Evolutionary conservation across 768 basidiomycete species (phyloP), one percentile per base, ranked within the genome.

Genomic region (Trichaptum fuscoviolaceum): DNA sequence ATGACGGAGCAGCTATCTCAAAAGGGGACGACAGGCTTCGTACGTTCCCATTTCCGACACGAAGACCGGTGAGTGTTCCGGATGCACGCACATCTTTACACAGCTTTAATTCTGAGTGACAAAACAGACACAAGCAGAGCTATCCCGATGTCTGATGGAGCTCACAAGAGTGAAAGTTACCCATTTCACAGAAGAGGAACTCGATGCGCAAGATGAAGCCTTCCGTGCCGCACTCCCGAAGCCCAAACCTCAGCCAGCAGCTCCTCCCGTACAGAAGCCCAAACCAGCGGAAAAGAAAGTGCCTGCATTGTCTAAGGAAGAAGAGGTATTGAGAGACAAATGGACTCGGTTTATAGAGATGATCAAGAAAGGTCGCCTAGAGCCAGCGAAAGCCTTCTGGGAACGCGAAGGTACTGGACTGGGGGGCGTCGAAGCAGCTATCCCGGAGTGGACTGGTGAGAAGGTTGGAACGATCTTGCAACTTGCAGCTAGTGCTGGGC

Each of bases 11-110:
- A 0, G 77, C 88, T 2, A 85, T 98, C 63, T 73, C 78, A 30
- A 95, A 93, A 79, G 80, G 78, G 34, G 96, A 99, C 69, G 85
- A 85, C 35, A 84, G 96, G 42, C 77, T 99, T 34, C 85, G 95
- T 58, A 92, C 89, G 0, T 99, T 96, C 76, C 95, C 96, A 0
- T 99, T 99, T 77, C 96, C 95, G 3, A 99, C 97, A 1, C 88
- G 96, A 57, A 84, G 97, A 70, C 96, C 97, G 17, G 95, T 95
- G 76, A 67, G 91, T 81, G n/a, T n/a, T 8, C 30, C 30, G 30
- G 30, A 30, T 30, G 30, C 23, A 23, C 42, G 12, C 63, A 8
- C 7, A 24, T 42, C 24, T 61, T 61, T 18, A 23, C 15, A 25
- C 59, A 61, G 15, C 7, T 34, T 20, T 52, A 15, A 52, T 52